phyloP scores from a whole-genome alignment of 257 asterid species.

The Nicotiana otophora region DNA sequence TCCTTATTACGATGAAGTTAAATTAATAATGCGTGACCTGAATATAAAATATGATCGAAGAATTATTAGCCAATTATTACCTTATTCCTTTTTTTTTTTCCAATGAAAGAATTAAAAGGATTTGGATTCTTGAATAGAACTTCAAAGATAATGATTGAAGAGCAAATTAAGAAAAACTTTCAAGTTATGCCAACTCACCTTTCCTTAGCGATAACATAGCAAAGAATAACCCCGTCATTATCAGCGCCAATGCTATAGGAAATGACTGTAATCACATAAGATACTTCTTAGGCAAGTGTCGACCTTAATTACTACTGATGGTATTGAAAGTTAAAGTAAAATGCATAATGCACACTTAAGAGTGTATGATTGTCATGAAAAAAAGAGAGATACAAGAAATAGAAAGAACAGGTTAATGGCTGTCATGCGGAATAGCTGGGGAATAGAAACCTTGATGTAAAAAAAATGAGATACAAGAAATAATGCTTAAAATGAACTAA shows the following conservation, averaged over 20 bases:
- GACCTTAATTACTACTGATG: neutral
- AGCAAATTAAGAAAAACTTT: neutral
- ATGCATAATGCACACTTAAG: neutral
- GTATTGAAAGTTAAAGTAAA: neutral
- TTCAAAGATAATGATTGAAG: neutral
- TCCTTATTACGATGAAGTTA: neutral
- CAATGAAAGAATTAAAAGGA: neutral
- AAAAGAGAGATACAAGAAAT: neutral
- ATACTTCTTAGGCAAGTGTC: conserved; percentile 2
- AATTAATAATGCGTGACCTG: neutral
- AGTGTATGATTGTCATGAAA: neutral
- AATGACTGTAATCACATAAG: conserved; percentile 56
- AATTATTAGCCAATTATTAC: neutral
- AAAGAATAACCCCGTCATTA: conserved; percentile 53
- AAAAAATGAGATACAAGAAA: neutral
- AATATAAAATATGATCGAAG: neutral
- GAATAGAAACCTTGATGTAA: neutral
- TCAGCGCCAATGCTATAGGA: conserved; percentile 60
- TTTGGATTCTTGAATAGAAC: neutral
- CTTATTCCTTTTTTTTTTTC: neutral
- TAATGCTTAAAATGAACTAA: neutral
- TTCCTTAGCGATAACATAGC: conserved; percentile 52
- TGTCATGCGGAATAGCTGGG: neutral
- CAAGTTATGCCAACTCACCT: conserved; percentile 44
- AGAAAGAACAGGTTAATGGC: neutral